Evolutionary conservation across 2,329 filamentous ascomycete genomes (phyloP).

Genomic region (Rutstroemia sp.): DNA sequence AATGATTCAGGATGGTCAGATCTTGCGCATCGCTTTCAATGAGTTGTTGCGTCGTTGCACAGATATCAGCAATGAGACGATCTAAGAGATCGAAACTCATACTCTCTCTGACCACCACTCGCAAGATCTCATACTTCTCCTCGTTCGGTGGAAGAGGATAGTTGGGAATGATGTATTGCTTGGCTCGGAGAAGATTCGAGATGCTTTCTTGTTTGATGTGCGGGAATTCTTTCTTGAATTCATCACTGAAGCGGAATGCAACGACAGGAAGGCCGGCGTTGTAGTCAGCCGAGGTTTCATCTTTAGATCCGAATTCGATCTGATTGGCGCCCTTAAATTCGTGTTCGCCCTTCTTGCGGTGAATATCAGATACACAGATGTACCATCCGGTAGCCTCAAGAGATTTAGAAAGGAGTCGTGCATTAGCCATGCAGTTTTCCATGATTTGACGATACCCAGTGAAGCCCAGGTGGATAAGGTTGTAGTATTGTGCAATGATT

Average conservation of each 20-base stretch:
- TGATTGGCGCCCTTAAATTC: conserved; percentile 26
- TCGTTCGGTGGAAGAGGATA: conserved; percentile 58
- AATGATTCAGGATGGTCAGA: conserved; percentile 31
- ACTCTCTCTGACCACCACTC: conserved; percentile 60
- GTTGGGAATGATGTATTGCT: conserved; percentile 67
- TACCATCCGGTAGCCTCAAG: conserved; percentile 63
- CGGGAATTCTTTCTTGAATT: conserved; percentile 52
- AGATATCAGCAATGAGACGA: conserved; percentile 53
- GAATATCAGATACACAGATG: conserved; percentile 56
- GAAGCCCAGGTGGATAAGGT: conserved; percentile 63
- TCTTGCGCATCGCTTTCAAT: conserved; percentile 40
- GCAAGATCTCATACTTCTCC: conserved; percentile 55
- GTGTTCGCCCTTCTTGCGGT: conserved; percentile 45
- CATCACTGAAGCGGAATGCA: conserved; percentile 56
- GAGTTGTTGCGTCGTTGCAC: conserved; percentile 51
- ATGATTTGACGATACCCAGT: conserved; percentile 56
- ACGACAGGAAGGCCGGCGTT: conserved; percentile 61
- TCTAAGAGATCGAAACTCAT: conserved; percentile 64
- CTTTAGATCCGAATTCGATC: conserved; percentile 33
- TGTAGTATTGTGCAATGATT: conserved; percentile 66
- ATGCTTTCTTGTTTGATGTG: conserved; percentile 58
- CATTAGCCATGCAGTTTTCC: conserved; percentile 60
- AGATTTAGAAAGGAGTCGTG: conserved; percentile 53
- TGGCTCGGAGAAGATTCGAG: conserved; percentile 53
- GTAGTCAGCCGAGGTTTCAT: conserved; percentile 51